These are phyloP conservation scores for Talaromyces nanjingensis DNA, from an alignment of 495 filamentous ascomycete species.

Conservation along the genomic window DNA sequence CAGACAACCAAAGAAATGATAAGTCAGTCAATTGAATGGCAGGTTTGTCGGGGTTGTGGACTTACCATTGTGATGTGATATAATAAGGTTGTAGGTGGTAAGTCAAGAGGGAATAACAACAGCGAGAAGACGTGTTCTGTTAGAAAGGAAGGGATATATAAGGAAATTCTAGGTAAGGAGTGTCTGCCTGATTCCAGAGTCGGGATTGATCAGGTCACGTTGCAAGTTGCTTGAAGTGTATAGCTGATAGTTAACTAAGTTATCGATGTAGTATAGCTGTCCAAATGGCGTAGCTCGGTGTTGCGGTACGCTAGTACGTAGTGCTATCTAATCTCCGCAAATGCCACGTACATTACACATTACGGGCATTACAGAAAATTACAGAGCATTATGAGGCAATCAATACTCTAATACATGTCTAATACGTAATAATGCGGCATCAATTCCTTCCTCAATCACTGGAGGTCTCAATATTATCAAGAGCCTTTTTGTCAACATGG, in stretches of 20 bases:
- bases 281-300: neutral
- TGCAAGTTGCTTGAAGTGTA: neutral
- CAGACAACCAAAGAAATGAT: neutral
- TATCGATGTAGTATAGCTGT: neutral
- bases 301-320: neutral
- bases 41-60: neutral
- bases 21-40: too few species aligned
- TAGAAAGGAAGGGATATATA: neutral
- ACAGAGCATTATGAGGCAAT: too few species aligned
- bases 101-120: neutral
- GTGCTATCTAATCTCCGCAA: neutral
- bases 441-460: neutral
- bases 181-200: neutral
- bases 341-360: neutral
- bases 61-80: neutral
- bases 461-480: too few species aligned
- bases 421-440: neutral
- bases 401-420: too few species aligned
- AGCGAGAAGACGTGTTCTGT: neutral
- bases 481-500: too few species aligned
- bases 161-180: neutral
- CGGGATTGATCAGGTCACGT: neutral
- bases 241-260: too few species aligned
- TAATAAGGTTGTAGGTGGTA: neutral
- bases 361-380: too few species aligned